Evolutionary conservation across 208 protist species (phyloP).

Genomic region (Trypanosoma cruzi): DNA sequence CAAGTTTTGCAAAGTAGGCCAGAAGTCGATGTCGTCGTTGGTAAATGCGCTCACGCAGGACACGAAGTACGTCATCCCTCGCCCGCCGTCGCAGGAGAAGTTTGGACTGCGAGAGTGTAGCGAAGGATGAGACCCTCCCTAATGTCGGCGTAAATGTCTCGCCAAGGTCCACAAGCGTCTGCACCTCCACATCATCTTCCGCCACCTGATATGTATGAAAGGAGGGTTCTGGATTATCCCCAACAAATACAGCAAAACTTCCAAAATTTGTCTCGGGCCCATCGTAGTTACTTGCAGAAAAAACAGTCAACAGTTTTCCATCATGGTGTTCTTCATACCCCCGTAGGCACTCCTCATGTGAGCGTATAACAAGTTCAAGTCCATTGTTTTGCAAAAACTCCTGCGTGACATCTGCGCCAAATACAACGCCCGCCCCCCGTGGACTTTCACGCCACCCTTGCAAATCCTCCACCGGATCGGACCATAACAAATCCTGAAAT

Average conservation of each 20-base stretch:
- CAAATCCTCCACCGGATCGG: slow-evolving; percentile 91
- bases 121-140: slow-evolving; percentile 38
- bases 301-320: slow-evolving; percentile 95
- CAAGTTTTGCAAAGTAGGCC: slow-evolving; percentile 85
- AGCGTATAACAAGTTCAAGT: slow-evolving; percentile 94
- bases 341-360: slow-evolving; percentile 94
- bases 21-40: slow-evolving; percentile 84
- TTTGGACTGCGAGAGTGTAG: slow-evolving; percentile 5
- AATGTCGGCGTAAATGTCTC: slow-evolving; percentile 46
- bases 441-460: slow-evolving; percentile 80
- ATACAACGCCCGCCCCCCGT: slow-evolving; percentile 95
- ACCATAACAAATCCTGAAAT: slow-evolving; percentile 97
- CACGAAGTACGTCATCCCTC: slow-evolving; percentile 83
- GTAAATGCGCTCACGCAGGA: slow-evolving; percentile 85
- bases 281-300: slow-evolving; percentile 98
- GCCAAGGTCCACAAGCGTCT: slow-evolving; percentile 49
- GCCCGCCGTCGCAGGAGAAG: slow-evolving; percentile 51
- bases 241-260: slow-evolving; percentile 73
- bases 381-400: slow-evolving; percentile 94
- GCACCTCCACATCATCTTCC: slow-evolving; percentile 75
- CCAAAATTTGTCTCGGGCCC: slow-evolving; percentile 90
- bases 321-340: slow-evolving; percentile 95
- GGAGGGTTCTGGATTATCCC: slow-evolving; percentile 62
- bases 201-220: slow-evolving; percentile 83
- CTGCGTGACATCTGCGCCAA: slow-evolving; percentile 94